Evolutionary conservation across 495 filamentous ascomycete species (phyloP).

Genomic region (Penicillium cinerascens): DNA sequence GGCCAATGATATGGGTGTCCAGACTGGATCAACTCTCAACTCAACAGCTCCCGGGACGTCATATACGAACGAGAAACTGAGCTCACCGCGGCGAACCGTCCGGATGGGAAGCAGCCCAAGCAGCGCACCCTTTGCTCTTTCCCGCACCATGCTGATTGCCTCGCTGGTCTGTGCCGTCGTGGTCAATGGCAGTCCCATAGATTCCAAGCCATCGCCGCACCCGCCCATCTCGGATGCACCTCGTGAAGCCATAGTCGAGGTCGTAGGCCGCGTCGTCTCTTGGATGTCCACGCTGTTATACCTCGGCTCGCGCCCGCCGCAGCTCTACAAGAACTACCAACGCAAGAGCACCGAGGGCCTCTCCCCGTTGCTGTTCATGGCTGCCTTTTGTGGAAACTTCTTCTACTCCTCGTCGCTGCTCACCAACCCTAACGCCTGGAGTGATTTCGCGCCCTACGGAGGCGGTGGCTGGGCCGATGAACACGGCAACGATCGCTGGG

Average conservation of each 20-base stretch:
- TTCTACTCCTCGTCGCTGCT: slow-evolving; percentile 67
- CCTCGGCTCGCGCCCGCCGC: slow-evolving; percentile 66
- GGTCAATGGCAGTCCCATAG: slow-evolving; percentile 42
- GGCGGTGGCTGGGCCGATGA: slow-evolving; percentile 62
- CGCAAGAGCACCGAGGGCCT: slow-evolving; percentile 68
- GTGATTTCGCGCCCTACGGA: slow-evolving; percentile 57
- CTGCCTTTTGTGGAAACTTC: slow-evolving; percentile 69
- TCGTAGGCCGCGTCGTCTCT: slow-evolving; percentile 55
- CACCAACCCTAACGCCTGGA: slow-evolving; percentile 67
- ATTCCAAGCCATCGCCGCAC: slow-evolving; percentile 13
- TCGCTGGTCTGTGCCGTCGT: slow-evolving; percentile 46
- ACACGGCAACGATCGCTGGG: slow-evolving; percentile 52
- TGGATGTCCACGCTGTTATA: slow-evolving; percentile 67
- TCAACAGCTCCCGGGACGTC: slow-evolving; percentile 27
- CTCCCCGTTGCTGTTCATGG: slow-evolving; percentile 64
- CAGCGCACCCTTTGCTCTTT: slow-evolving; percentile 34
- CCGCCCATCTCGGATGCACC: slow-evolving; percentile 20
- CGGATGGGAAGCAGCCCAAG: slow-evolving; percentile 20
- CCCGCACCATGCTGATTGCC: slow-evolving; percentile 43
- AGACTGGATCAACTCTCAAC: slow-evolving; percentile 21
- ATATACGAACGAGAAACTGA: slow-evolving; percentile 41
- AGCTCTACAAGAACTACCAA: slow-evolving; percentile 64
- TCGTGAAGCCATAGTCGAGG: slow-evolving; percentile 34
- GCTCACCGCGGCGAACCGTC: slow-evolving; percentile 30
- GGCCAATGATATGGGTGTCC: slow-evolving; percentile 29